Evolutionary conservation across 2,329 filamentous ascomycete species (phyloP).

Genomic region (Ceratocystis smalleyi): DNA sequence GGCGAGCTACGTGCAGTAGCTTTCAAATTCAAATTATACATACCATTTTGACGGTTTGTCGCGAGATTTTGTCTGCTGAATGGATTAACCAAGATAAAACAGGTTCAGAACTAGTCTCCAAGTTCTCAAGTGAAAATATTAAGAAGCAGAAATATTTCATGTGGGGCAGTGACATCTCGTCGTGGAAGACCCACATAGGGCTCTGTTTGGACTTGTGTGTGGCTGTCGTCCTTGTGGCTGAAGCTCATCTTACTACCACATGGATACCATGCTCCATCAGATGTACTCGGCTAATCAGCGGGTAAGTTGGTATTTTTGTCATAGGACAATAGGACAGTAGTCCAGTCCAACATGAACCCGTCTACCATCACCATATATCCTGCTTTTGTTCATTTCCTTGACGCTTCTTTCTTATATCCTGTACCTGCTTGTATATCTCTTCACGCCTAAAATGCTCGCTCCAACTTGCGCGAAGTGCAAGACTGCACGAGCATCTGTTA

Average conservation of each 20-base stretch:
- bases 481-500: slow-evolving; percentile 65
- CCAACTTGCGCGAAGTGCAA: slow-evolving; percentile 62
- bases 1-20: not conserved
- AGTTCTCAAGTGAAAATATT: slow-evolving; percentile 12
- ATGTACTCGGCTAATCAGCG: too few relatives aligned
- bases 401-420: too few relatives aligned
- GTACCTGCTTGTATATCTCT: not conserved
- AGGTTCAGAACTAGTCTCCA: not conserved
- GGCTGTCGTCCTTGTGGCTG: not conserved
- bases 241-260: not conserved
- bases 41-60: slow-evolving; percentile 28
- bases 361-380: too few relatives aligned
- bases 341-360: too few relatives aligned
- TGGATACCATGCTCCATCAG: not conserved
- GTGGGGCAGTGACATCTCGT: not conserved
- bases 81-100: slow-evolving; percentile 5
- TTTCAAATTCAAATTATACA: slow-evolving; percentile 21
- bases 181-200: slow-evolving; percentile 3
- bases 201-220: not conserved
- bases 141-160: not conserved
- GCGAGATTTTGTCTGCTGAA: slow-evolving; percentile 11
- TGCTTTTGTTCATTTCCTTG: not conserved
- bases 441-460: slow-evolving; percentile 48
- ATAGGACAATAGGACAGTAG: too few relatives aligned
- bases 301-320: too few relatives aligned